phyloP scores from a whole-genome alignment of 495 filamentous ascomycete species.

The Podospora pseudoanserina region DNA sequence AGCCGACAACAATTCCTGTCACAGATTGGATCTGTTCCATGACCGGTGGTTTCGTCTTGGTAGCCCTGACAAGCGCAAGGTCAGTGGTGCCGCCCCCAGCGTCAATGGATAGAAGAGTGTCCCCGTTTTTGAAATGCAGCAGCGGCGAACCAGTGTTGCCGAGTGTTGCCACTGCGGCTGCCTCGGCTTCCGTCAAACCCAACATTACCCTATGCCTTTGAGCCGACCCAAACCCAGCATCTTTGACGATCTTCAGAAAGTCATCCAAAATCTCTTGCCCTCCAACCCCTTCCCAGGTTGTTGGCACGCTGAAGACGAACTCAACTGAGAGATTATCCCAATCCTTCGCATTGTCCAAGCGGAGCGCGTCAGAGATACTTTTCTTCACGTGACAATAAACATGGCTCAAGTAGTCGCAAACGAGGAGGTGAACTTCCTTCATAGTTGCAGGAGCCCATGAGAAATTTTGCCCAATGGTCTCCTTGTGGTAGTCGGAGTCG shows the following conservation, averaged over 20 bases:
- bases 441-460: conserved; percentile 30
- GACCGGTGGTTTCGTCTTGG: conserved; percentile 27
- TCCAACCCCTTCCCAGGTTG: conserved; percentile 52
- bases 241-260: conserved; percentile 48
- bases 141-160: conserved; percentile 27
- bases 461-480: conserved; percentile 38
- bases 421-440: conserved; percentile 51
- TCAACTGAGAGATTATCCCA: conserved; percentile 53
- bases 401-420: conserved; percentile 52
- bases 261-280: conserved; percentile 54
- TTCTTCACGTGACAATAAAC: conserved; percentile 54
- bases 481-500: conserved; percentile 36
- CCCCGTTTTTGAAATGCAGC: conserved; percentile 30
- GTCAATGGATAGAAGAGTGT: conserved; percentile 36
- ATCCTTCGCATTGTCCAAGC: conserved; percentile 29
- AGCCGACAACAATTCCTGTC: conserved; percentile 38
- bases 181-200: conserved; percentile 67
- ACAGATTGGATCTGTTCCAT: conserved; percentile 37
- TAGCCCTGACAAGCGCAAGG: conserved; percentile 37
- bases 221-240: conserved; percentile 50
- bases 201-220: conserved; percentile 49
- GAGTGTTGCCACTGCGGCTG: conserved; percentile 51
- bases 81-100: conserved; percentile 41
- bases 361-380: conserved; percentile 32
- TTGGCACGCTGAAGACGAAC: conserved; percentile 66